Percentiles rank a stretch among this genome's conserved stretches.
These are phyloP conservation scores for Cladosporium sp. DNA, from an alignment of 2,329 filamentous ascomycete genomes.

Conservation along the genomic window DNA sequence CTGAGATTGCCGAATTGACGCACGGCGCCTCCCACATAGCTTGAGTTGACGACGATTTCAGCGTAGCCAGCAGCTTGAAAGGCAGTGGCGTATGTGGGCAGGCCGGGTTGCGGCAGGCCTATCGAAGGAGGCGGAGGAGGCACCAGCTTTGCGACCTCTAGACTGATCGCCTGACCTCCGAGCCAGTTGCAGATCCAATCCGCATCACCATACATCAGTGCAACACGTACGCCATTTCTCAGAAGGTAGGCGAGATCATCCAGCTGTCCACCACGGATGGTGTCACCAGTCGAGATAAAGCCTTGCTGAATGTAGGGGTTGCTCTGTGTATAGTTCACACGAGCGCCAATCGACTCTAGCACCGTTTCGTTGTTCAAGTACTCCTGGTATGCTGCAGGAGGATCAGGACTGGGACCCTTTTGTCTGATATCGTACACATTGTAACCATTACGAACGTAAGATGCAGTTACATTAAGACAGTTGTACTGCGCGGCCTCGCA, in stretches of 20 bases:
- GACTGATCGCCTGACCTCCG: conserved; percentile 70
- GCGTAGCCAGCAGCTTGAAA: conserved; percentile 69
- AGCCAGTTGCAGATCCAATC: conserved; percentile 56
- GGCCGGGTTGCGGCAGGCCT: background rate
- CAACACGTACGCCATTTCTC: conserved; percentile 50
- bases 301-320: conserved; percentile 36
- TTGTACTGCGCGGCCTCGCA: conserved; percentile 21
- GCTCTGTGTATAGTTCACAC: conserved; percentile 47
- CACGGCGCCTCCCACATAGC: conserved; percentile 67
- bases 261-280: conserved; percentile 37
- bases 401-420: conserved; percentile 53
- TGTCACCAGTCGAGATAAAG: conserved; percentile 44
- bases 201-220: conserved; percentile 66
- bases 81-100: conserved; percentile 41
- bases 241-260: conserved; percentile 41
- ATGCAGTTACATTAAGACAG: conserved; percentile 22
- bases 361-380: conserved; percentile 48
- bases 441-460: conserved; percentile 21
- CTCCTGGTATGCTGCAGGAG: conserved; percentile 43
- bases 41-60: conserved; percentile 63
- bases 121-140: conserved; percentile 18
- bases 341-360: conserved; percentile 47
- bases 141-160: conserved; percentile 45
- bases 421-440: conserved; percentile 52
- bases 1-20: conserved; percentile 69